Base-by-base conservation (phyloP, 2,329 filamentous ascomycete species). In the Scopulariopsis brevicaulis region DNA sequence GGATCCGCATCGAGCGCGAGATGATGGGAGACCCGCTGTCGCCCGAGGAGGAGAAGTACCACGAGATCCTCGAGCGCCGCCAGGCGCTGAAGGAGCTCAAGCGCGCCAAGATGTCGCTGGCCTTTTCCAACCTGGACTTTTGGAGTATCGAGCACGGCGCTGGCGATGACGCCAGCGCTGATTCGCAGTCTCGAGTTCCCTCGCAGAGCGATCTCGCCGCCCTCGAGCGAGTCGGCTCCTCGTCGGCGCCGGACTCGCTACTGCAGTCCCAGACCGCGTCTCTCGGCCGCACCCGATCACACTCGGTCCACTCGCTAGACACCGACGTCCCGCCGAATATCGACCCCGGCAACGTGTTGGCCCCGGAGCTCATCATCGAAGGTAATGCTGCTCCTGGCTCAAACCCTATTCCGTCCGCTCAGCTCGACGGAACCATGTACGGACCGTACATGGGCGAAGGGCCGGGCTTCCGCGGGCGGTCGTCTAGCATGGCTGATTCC, bases 91-190 rank as follows among this genome's bases (percentile, higher is more conserved):
- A 81, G 60, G 78, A 84, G 53, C 63, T 78, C 59, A 83, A 84
- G 65, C 73, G 81, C 53, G 78, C 76, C n/a, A 80, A 75, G 60
- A 76, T 79, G 71, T 74, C 76, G 4, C 72, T 74, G 60, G 70
- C 73, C 28, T 76, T 78, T 55, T 71, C 72, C n/a, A 76, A 74
- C 1, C 78, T 79, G 1, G 83, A 87, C 53, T 83, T 82, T 52
- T 96, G 91, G 90, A 96, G 91, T 72, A 79, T 92, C 60, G 90
- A 96, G 66, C 84, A 91, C 67, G 89, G 87, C 53, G 83, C 75
- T 43, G 77, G 77, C 35, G 78, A 81, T 25, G 81, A 84, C 50
- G 74, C 75, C 14, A 66, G 66, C 55, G 67, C 69, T 28, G 62
- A 65, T 53, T 76, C 76, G 56, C 70, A 67, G 53, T 74, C 73